Percentiles rank a stretch among this genome's conserved stretches.
phyloP scores from a whole-genome alignment of 345 rosid species.

The Brassica nigra region DNA sequence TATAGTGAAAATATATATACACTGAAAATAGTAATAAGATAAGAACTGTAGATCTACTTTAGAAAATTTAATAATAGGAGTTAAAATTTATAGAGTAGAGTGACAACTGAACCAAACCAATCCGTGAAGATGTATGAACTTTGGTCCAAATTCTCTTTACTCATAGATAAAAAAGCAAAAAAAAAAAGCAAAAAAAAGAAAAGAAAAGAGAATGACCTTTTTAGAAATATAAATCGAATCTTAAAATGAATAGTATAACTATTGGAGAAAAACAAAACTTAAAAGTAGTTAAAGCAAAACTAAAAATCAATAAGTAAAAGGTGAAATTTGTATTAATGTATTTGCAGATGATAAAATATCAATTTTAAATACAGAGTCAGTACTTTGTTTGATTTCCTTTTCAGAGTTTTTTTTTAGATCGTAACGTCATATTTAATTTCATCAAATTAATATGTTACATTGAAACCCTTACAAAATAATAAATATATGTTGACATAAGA shows the following conservation, averaged over 20 bases:
- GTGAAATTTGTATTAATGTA: too few relatives aligned
- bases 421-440: constrained; percentile 26
- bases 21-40: background rate
- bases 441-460: constrained; percentile 26
- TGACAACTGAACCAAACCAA: background rate
- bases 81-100: background rate
- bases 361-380: too few relatives aligned
- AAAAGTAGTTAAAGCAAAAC: too few relatives aligned
- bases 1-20: background rate
- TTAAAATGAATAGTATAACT: too few relatives aligned
- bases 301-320: too few relatives aligned
- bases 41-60: background rate
- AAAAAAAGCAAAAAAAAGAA: too few relatives aligned
- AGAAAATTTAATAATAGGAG: background rate
- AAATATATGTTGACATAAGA: too few relatives aligned
- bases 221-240: too few relatives aligned
- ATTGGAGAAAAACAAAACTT: too few relatives aligned
- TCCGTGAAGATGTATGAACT: background rate
- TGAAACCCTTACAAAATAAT: background rate
- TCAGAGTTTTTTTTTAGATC: too few relatives aligned
- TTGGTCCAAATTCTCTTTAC: background rate
- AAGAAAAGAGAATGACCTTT: background rate
- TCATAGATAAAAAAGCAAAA: background rate
- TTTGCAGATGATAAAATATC: too few relatives aligned
- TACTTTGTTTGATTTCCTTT: background rate